Conservation (phyloP, 2,329 filamentous ascomycete genomes). For the Rhynchosporium agropyri region DNA sequence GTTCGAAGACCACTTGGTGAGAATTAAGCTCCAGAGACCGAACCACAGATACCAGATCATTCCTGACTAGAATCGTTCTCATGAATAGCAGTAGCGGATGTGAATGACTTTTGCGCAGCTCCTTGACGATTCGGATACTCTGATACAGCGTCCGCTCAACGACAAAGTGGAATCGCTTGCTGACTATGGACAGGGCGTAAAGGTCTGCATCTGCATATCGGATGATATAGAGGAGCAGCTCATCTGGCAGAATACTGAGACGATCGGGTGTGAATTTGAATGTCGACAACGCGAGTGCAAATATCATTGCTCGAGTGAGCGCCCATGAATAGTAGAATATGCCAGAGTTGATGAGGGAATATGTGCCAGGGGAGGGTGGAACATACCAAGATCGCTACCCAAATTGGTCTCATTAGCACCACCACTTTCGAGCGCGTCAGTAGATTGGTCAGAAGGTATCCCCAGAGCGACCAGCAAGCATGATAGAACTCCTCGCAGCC, state of each 20-base stretch:
- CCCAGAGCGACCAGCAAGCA: too few relatives aligned
- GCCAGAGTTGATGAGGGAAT: background rate
- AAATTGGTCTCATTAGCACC: background rate
- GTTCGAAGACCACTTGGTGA: background rate
- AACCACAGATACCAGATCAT: background rate
- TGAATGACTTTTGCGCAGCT: background rate
- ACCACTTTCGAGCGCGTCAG: background rate
- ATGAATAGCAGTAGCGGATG: conserved; percentile 6
- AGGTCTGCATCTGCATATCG: background rate
- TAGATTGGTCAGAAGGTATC: background rate
- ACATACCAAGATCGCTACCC: background rate
- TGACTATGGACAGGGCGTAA: background rate
- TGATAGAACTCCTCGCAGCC: too few relatives aligned
- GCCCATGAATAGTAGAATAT: background rate
- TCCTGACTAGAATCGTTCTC: background rate
- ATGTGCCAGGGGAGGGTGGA: background rate
- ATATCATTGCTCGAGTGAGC: background rate
- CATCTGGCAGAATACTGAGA: background rate
- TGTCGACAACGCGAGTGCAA: background rate
- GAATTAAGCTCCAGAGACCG: background rate
- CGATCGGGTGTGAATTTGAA: background rate
- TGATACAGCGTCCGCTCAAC: background rate
- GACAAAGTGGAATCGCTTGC: background rate
- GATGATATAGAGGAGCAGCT: background rate
- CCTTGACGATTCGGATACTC: background rate